phyloP scores from a whole-genome alignment of 257 asterid genomes.

The Knoxia roxburghii region DNA sequence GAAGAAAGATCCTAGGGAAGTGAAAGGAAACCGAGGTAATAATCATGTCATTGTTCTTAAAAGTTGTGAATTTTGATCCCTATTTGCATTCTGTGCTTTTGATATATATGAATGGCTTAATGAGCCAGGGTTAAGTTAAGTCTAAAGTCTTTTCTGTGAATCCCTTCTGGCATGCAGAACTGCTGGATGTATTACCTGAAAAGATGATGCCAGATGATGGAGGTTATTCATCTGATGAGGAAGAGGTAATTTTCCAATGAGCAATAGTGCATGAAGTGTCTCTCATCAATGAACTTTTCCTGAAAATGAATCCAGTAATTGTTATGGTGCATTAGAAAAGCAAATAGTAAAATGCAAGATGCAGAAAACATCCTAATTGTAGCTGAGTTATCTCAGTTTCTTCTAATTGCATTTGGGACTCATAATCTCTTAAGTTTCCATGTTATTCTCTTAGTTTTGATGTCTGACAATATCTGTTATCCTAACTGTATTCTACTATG shows the following conservation, averaged over 20 bases:
- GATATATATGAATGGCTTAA: not conserved
- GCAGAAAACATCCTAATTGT: not conserved
- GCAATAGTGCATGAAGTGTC: too few species aligned
- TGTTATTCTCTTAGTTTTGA: not conserved
- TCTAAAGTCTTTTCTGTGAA: not conserved
- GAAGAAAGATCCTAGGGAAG: slow-evolving; percentile 65
- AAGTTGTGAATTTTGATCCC: not conserved
- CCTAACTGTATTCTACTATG: not conserved
- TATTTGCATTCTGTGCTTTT: not conserved
- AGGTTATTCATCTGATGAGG: slow-evolving; percentile 64
- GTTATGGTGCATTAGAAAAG: not conserved
- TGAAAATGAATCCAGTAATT: not conserved
- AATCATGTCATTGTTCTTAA: not conserved
- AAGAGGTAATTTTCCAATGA: slow-evolving; percentile 30
- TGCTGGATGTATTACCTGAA: slow-evolving; percentile 82
- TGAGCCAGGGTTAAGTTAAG: not conserved
- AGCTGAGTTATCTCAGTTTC: not conserved
- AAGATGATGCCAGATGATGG: slow-evolving; percentile 77
- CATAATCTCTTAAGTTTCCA: not conserved
- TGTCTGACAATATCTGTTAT: not conserved
- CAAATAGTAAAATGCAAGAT: not conserved
- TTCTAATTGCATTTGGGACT: not conserved
- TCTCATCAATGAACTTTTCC: not conserved
- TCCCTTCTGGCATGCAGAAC: slow-evolving; percentile 35
- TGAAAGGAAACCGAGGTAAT: slow-evolving; percentile 85